Evolutionary conservation across 345 rosid species (phyloP), one percentile per base, ranked within the genome.

Genomic region (Melaleuca alternifolia): DNA sequence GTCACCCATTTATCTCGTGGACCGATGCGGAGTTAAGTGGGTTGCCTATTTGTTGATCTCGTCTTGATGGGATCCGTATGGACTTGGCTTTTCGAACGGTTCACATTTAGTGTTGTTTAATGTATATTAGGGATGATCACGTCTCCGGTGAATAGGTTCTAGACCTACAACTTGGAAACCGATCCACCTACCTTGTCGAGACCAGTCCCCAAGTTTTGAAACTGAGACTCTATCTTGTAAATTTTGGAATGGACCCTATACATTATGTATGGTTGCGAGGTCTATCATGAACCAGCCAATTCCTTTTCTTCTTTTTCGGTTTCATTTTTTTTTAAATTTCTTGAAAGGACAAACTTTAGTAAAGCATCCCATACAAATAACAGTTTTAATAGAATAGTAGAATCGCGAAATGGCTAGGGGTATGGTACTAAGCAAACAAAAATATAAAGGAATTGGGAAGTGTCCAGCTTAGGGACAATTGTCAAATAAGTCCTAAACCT

Each of bases 211-310:
- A 41, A 41, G 2, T 41, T 41, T 41, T 41, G 41, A 41, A 41
- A 41, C 41, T 4, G 41, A 41, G 41, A 41, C 2, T 2, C 4
- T 41, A 41, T 41, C 41, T 57, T 57, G 5, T 57, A 57, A 5
- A 57, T 57, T 3, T 57, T 57, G 30, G 7, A 57, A 24, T 3
- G 0, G 3, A 56, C 13, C 14, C 3, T 56, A 56, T 56, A 10
- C 0, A 2, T 56, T 23, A 0, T 0, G 26, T 56, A 23, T 56
- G 28, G 3, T 57, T 57, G 0, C 26, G 26, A 57, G 62, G 6
- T 57, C 3, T 24, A 11, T 26, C 1, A 13, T 11, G 30, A 57
- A 57, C 14, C 30, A 10, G 26, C 1, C 12, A 4, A 26, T 57
- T 57, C 30, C 0, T 57, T 57, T 57, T 26, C 5, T 57, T 57